Conservation (phyloP, 2,329 filamentous ascomycete species). For the Fusarium sp. region DNA sequence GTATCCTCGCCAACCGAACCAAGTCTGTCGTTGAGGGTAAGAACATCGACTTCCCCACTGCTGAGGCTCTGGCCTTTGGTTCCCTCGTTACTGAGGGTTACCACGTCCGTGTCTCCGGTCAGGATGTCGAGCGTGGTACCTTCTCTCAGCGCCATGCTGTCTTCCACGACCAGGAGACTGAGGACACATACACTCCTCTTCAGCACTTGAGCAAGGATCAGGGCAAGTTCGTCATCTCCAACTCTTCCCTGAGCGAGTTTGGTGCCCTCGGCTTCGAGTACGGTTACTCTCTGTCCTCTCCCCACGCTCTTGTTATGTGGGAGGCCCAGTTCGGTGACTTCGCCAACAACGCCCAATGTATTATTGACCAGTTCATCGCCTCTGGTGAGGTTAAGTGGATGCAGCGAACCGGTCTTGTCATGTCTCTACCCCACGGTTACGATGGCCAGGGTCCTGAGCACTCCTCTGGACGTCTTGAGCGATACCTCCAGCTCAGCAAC, state of each 20-base stretch:
- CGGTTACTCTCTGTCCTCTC: slow-evolving; percentile 96
- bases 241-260: slow-evolving; percentile 83
- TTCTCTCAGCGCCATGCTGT: slow-evolving; percentile 98
- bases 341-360: slow-evolving; percentile 98
- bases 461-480: slow-evolving; percentile 96
- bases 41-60: slow-evolving; percentile 97
- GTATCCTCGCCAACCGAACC: slow-evolving; percentile 87
- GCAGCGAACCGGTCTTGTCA: slow-evolving; percentile 94
- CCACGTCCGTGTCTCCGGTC: slow-evolving; percentile 96
- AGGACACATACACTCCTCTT: slow-evolving; percentile 91
- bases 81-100: slow-evolving; percentile 91
- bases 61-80: slow-evolving; percentile 94
- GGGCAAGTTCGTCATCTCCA: slow-evolving; percentile 95
- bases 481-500: slow-evolving; percentile 96
- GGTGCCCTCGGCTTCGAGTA: slow-evolving; percentile 95
- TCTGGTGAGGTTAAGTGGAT: slow-evolving; percentile 99
- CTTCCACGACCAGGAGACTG: slow-evolving; percentile 95
- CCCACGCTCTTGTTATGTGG: slow-evolving; percentile 98
- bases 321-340: slow-evolving; percentile 99
- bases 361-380: slow-evolving; percentile 98
- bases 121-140: slow-evolving; percentile 99
- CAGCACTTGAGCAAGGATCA: slow-evolving; percentile 91
- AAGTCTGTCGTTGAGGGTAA: slow-evolving; percentile 94
- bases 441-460: slow-evolving; percentile 98
- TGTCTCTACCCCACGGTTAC: slow-evolving; percentile 97